Percentiles rank a stretch among this genome's conserved stretches.
These are phyloP conservation scores for Neurospora pannonica DNA, from an alignment of 495 filamentous ascomycete species.

Conservation along the genomic window DNA sequence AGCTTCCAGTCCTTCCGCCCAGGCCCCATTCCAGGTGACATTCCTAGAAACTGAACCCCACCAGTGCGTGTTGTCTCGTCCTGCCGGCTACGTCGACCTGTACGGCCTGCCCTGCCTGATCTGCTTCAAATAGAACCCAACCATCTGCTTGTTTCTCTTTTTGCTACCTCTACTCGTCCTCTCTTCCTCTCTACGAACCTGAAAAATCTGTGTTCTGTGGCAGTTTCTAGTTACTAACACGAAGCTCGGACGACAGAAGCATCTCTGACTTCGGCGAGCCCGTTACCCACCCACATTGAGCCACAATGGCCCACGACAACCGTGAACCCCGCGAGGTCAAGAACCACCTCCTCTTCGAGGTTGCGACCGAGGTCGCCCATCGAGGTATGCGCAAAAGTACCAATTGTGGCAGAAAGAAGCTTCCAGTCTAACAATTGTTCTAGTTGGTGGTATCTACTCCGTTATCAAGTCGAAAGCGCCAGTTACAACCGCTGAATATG, in stretches of 20 bases:
- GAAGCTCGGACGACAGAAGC: neutral
- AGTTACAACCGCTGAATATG: conserved; percentile 97
- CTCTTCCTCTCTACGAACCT: neutral
- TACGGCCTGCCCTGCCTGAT: neutral
- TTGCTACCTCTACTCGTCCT: neutral
- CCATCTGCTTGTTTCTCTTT: neutral
- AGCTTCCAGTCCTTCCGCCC: neutral
- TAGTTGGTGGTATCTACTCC: conserved; percentile 97
- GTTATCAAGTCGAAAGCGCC: conserved; percentile 98
- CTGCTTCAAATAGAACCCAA: neutral
- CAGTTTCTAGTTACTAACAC: neutral
- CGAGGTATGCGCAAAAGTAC: conserved; percentile 48
- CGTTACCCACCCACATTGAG: neutral
- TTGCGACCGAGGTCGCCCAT: conserved; percentile 95
- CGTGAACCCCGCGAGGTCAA: conserved; percentile 38
- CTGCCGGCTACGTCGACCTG: neutral
- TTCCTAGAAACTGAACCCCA: neutral
- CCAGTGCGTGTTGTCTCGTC: neutral
- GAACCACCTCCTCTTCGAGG: conserved; percentile 67
- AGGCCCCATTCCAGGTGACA: neutral
- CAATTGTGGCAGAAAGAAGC: neutral
- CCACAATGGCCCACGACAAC: conserved; percentile 24
- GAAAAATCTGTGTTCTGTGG: neutral
- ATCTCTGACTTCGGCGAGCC: neutral
- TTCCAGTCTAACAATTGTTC: conserved; percentile 5